Base-by-base conservation (phyloP, 2,329 filamentous ascomycete species). In the Diaporthe vexans region DNA sequence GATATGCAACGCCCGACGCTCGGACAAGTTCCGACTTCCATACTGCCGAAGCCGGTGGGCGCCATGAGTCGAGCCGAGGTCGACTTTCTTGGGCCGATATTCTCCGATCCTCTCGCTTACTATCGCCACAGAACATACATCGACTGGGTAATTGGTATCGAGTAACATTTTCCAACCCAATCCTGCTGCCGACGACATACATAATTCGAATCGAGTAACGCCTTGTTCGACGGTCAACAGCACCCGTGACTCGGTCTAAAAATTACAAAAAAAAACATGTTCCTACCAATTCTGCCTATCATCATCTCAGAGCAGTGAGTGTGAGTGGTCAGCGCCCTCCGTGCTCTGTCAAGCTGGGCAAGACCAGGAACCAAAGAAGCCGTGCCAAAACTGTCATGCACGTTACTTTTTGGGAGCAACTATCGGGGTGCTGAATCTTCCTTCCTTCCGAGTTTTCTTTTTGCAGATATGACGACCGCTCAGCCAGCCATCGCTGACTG, bases 11-110 rank as follows among this genome's bases (percentile, higher is more conserved):
- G 58, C 35, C 69, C n/a, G 21, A 46, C 37, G 59, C 35, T 69
- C 67, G 56, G 65, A 15, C 65, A 73, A 68, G 40, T 73, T 72
- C 74, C 74, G 72, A 63, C 71, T 68, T 68, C 63, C 63, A 68
- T 68, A 68, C 74, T 74, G 56, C 74, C 74, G 74, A 76, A 68
- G 33, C 51, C 58, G 51, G 40, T 29, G 40, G 17, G 29, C 43
- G n/a, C 15, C 40, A 54, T 61, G 43, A 61, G 71, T 61, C 67
- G 74, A 65, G 52, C 72, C 72, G 72, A 73, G 72, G 72, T 73
- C 72, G 72, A 73, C 61, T 8, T 33, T 17, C 43, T 48, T 46
- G 29, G 33, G 63, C 72, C 72, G 72, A 73, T 26, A 70, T 73
- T 73, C 63, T 51, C 72, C 72, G 72, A 69, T 6, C 10, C 17